A percentile compares a stretch with the other conserved stretches of the same genome.
These are phyloP conservation scores for Trichosporon sp. DNA, from an alignment of 1,284 basidiomycete species.

Conservation along the genomic window DNA sequence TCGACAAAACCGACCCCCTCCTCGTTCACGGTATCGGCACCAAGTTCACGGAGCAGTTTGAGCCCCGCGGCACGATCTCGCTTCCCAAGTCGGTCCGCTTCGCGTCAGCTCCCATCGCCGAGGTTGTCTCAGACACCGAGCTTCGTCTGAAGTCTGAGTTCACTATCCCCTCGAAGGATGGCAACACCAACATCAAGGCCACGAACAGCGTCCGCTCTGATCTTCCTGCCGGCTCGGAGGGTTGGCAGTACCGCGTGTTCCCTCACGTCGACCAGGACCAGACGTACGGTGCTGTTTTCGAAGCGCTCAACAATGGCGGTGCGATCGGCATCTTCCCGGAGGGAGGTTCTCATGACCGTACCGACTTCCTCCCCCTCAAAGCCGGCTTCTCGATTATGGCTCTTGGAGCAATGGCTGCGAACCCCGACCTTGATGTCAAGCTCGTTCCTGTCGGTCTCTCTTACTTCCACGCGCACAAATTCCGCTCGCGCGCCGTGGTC, in stretches of 20 bases:
- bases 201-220: conserved; percentile 67
- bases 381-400: conserved; percentile 97
- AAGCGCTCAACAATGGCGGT: conserved; percentile 77
- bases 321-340: conserved; percentile 96
- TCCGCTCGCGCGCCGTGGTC: conserved; percentile 90
- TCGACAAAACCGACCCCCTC: conserved; percentile 72
- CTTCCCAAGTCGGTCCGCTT: conserved; percentile 78
- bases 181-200: conserved; percentile 62
- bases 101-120: conserved; percentile 74
- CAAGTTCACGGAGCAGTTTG: conserved; percentile 70
- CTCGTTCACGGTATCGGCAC: conserved; percentile 74
- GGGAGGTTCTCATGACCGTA: conserved; percentile 95
- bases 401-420: conserved; percentile 90
- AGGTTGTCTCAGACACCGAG: conserved; percentile 85
- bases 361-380: conserved; percentile 88
- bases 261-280: conserved; percentile 87
- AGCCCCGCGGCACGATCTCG: conserved; percentile 79
- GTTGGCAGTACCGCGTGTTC: conserved; percentile 69
- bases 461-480: conserved; percentile 93
- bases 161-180: conserved; percentile 48
- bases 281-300: conserved; percentile 93
- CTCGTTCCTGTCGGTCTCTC: conserved; percentile 91
- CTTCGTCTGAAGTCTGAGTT: conserved; percentile 82
- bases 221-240: conserved; percentile 44
- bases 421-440: conserved; percentile 79